Evolutionary conservation across 495 filamentous ascomycete genomes (phyloP).

Genomic region (Letharia lupina): DNA sequence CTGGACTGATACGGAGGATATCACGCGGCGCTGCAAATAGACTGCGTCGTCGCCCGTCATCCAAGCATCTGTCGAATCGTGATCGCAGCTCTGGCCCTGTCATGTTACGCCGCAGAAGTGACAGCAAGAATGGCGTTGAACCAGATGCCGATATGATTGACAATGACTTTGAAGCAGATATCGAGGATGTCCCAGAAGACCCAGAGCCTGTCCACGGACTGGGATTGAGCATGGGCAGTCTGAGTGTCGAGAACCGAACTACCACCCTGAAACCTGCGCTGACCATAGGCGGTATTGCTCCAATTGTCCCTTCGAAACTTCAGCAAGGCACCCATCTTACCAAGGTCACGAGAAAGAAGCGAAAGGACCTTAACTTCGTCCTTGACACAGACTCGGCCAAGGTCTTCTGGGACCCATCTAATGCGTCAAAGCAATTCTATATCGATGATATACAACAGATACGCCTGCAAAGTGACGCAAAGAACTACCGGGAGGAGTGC

Average conservation of each 20-base stretch:
- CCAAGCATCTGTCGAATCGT: constrained; percentile 60
- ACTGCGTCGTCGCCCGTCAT: constrained; percentile 60
- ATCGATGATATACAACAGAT: constrained; percentile 93
- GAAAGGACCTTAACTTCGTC: constrained; percentile 62
- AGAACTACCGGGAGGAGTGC: constrained; percentile 82
- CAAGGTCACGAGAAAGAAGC: constrained; percentile 77
- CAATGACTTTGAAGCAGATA: constrained; percentile 48
- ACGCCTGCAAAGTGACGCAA: constrained; percentile 72
- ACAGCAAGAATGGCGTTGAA: constrained; percentile 65
- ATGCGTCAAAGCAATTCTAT: constrained; percentile 73
- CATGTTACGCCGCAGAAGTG: constrained; percentile 75
- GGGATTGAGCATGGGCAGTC: constrained; percentile 10
- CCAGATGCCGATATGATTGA: constrained; percentile 43
- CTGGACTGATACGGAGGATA: constrained; percentile 56
- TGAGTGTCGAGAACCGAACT: constrained; percentile 13
- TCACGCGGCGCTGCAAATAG: constrained; percentile 59
- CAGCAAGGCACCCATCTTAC: constrained; percentile 66
- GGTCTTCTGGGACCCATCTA: constrained; percentile 76
- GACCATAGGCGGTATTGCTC: constrained; percentile 45
- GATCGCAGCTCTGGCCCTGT: constrained; percentile 85
- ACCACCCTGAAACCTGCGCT: constrained; percentile 12
- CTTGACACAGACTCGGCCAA: constrained; percentile 75
- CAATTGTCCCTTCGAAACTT: constrained; percentile 60
- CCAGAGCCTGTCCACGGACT: constrained; percentile 16
- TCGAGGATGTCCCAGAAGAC: constrained; percentile 52